Conservation (phyloP, 1,139 yeast genomes). For the Geotrichum fermentans region DNA sequence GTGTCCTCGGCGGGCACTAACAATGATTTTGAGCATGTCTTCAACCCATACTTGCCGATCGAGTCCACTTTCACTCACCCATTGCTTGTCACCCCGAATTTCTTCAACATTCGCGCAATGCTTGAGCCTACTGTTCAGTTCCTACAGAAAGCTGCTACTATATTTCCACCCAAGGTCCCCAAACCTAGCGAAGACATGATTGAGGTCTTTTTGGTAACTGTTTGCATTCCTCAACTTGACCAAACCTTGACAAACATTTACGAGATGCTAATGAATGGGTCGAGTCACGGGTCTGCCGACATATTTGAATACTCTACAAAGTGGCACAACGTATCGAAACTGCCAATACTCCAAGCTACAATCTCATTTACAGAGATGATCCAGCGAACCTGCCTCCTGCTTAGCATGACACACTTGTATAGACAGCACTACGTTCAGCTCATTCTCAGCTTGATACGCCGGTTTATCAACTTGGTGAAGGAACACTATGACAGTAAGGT, state of each 20-base stretch:
- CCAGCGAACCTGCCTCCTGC: slow-evolving; percentile 31
- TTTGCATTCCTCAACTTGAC: slow-evolving; percentile 62
- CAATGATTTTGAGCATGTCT: slow-evolving; percentile 12
- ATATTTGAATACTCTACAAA: slow-evolving; percentile 26
- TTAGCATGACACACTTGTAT: slow-evolving; percentile 36
- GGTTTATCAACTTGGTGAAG: slow-evolving; percentile 24
- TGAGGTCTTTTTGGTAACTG: slow-evolving; percentile 56
- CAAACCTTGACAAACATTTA: slow-evolving; percentile 46
- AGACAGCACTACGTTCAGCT: slow-evolving; percentile 38
- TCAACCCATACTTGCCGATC: slow-evolving; percentile 21
- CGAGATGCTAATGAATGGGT: slow-evolving; percentile 33
- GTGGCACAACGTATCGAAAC: slow-evolving; percentile 34
- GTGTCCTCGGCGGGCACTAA: slow-evolving; percentile 29
- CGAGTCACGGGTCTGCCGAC: slow-evolving; percentile 1
- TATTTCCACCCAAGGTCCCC: slow-evolving; percentile 34
- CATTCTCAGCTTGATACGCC: slow-evolving; percentile 29
- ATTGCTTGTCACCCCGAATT: slow-evolving; percentile 64
- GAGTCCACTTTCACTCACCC: slow-evolving; percentile 42
- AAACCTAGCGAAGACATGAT: slow-evolving; percentile 46
- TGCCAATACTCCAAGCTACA: slow-evolving; percentile 34
- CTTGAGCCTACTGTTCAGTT: slow-evolving; percentile 58
- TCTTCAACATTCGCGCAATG: slow-evolving; percentile 78
- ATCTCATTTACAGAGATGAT: slow-evolving; percentile 31
- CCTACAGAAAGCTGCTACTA: slow-evolving; percentile 46
- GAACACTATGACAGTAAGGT: slow-evolving; percentile 21